Percentiles rank a stretch among this genome's conserved stretches.
These are phyloP conservation scores for Glebionis coronaria DNA, from an alignment of 129 eudicot species.

Conservation along the genomic window DNA sequence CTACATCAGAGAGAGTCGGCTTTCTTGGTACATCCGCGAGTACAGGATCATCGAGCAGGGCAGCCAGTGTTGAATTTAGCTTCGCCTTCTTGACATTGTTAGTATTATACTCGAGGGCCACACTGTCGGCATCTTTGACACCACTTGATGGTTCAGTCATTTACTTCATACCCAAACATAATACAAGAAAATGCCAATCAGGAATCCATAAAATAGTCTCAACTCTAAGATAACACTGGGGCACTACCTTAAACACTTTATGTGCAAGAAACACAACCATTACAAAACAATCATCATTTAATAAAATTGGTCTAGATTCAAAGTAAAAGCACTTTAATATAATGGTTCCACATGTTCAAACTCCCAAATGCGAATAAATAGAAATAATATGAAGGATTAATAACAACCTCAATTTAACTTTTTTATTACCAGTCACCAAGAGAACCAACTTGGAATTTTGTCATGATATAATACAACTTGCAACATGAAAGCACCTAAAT, in stretches of 20 bases:
- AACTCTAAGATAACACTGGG: not conserved
- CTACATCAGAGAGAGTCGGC: conserved; percentile 75
- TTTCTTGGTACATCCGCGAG: conserved; percentile 78
- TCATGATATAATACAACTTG: no score
- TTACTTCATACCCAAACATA: not conserved
- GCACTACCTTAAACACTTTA: conserved; percentile 28
- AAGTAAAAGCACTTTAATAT: no score
- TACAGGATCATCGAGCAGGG: conserved; percentile 85
- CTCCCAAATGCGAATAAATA: no score
- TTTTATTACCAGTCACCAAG: no score
- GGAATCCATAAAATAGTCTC: no score
- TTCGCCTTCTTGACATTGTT: conserved; percentile 63
- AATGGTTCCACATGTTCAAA: no score
- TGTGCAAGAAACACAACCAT: conserved; percentile 10
- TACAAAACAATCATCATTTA: not conserved
- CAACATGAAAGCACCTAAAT: no score
- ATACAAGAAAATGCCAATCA: not conserved
- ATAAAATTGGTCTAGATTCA: no score
- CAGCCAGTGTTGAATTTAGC: conserved; percentile 65
- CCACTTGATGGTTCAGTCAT: conserved; percentile 26
- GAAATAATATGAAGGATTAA: no score
- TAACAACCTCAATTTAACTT: no score
- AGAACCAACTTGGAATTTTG: no score
- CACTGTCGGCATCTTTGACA: conserved; percentile 36
- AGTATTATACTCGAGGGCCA: conserved; percentile 44